Base-by-base conservation (phyloP, 169 alveolate genomes). In the Eimeria necatrix region DNA sequence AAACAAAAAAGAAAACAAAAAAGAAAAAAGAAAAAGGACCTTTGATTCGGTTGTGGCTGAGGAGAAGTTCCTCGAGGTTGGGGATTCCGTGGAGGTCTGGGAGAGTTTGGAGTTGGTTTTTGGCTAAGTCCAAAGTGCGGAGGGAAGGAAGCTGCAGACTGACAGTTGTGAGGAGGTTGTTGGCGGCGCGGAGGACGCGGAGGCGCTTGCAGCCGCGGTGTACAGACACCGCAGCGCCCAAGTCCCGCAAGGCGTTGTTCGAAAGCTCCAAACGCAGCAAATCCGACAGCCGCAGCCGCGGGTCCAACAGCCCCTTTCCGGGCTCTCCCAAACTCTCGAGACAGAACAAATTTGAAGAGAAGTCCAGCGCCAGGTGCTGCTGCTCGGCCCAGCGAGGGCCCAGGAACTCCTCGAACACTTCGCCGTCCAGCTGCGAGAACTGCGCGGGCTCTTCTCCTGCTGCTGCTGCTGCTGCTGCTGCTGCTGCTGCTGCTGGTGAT, bases 261-360 rank as follows among this genome's bases (percentile, higher is more conserved):
- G 91, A 51, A 20, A 92, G 26, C 53, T 92, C 76, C 49, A 92
- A 64, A 24, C 53, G 48, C 52, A 68, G 32, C 71, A 92, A 53
- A 16, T 81, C 32, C 41, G 56, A 49, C 22, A 78, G 68, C 0
- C 26, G 10, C 9, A 92, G 95, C 61, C 87, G 92, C 24, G 87
- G 95, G 24, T 78, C 24, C 71, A 92, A 90, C 22, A 92, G 86
- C 52, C 95, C 95, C 53, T 86, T 87, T 18, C 81, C 93, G 0
- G 52, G 32, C 2, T 88, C 80, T 24, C 70, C 61, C 7, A 92
- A 76, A 3, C 86, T 64, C 53, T 92, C 95, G 18, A 92, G 87
- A 68, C 68, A 92, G 60, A 81, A 92, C 26, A 56, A 46, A 7
- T 70, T 46, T 2, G 92, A 56, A 4, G 93, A 76, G 53, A 92